Evolutionary conservation across 306 rosid genomes (phyloP), one percentile per base, ranked within the genome.

Genomic region (Prunus persica): DNA sequence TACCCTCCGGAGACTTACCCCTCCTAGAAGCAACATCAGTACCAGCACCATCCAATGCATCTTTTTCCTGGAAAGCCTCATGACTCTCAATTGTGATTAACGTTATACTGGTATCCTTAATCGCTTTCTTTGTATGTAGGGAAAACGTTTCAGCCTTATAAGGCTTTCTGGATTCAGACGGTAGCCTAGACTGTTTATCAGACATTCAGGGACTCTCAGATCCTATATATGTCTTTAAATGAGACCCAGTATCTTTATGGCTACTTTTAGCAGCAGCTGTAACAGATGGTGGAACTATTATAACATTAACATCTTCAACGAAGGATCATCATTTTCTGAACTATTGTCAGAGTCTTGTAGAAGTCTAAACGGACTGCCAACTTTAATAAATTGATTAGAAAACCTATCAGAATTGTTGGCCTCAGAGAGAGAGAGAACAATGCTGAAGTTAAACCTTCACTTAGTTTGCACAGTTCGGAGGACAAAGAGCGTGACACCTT

Each of bases 291-390:
- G 81, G 75, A 77, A 58, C 72, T 16, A 57, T 67, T 32, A 64
- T 54, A 77, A 63, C 69, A 67, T 67, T 86, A 80, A 69, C 83
- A 76, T 82, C 85, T 80, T 74, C 76, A 61, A 50, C 65, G 69
- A 67, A 69, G 20, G 71, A 50, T 78, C 84, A 46, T 82, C 91
- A 82, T 87, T 85, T 84, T 80, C 95, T 76, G 90, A 85, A 81
- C 83, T 78, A 72, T 83, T 90, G 76, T 94, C 95, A 77, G 97
- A 90, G 82, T 82, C 89, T 88, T 94, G 97, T 84, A 92, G 83
- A 80, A 92, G 96, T 75, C 82, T 83, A 76, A 92, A 87, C 65
- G 95, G 89, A 85, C 87, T 94, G 78, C 85, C 86, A 81, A 79
- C 84, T 79, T 45, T 79, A 52, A 66, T 70, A 64, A 55, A 71